Evolutionary conservation across 495 filamentous ascomycete genomes (phyloP).

Genomic region (Platismatia glauca): DNA sequence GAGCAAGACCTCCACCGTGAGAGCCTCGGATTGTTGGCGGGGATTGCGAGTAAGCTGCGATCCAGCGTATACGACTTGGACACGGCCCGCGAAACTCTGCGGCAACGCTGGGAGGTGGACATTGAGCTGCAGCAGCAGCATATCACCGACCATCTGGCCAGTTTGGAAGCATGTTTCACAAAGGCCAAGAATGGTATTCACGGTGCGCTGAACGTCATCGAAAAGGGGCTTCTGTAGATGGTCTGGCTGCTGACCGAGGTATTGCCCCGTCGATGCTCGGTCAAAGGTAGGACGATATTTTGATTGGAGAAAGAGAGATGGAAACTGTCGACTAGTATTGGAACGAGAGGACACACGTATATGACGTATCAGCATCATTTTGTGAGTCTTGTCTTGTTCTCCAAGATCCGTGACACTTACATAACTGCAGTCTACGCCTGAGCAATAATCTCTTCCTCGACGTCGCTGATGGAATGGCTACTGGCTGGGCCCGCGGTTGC

Average conservation of each 20-base stretch:
- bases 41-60: conserved; percentile 17
- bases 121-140: conserved; percentile 4
- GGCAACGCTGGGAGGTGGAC: conserved; percentile 20
- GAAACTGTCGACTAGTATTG: not conserved
- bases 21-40: not conserved
- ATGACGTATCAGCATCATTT: not conserved
- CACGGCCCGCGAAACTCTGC: conserved; percentile 5
- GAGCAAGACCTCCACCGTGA: not conserved
- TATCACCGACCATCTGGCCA: conserved; percentile 14
- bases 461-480: not conserved
- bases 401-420: not conserved
- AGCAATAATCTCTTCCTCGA: not conserved
- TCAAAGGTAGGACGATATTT: not conserved
- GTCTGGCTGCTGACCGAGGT: not conserved
- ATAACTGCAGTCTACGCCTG: not conserved
- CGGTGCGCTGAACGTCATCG: conserved; percentile 14
- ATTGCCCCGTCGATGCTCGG: not conserved
- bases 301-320: not conserved
- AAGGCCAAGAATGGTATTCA: conserved; percentile 14
- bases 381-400: not conserved
- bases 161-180: conserved; percentile 14
- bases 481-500: not conserved
- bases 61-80: not conserved
- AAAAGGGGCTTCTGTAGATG: conserved; percentile 11
- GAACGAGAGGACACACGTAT: not conserved